Base-by-base conservation (phyloP, 148 eudicot genomes). In the Rhododendron griersonianum region DNA sequence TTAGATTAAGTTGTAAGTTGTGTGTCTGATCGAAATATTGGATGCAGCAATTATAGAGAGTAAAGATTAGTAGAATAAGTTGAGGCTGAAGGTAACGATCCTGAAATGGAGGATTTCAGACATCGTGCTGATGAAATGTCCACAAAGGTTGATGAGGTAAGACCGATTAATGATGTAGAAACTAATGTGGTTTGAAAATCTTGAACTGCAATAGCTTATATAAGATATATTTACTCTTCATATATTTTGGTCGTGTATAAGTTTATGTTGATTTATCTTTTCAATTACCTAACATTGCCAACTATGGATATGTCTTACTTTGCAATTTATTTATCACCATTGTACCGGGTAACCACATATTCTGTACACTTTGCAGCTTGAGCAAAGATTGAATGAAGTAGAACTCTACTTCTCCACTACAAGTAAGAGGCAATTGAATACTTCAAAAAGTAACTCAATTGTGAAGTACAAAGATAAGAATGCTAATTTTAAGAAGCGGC, bases 341-440 rank as follows among this genome's bases (percentile, higher is more conserved):
- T 11, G 35, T 82, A 48, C 11, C 2, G 11, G 51, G 35, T 59
- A 59, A 48, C 51, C 51, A 48, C 51, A 48, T 48, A 1, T 48
- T 82, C 75, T 28, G 1, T n/a, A 53, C 53, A 28, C 45, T 81
- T 53, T 88, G 84, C 92, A 95, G 98, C 92, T 95, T 47, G 98
- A 96, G 91, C 87, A 95, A 79, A 91, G 41, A 84, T 88, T 96
- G 83, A 86, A 83, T 35, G 98, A 95, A 84, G 89, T 96, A 78
- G 96, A 96, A 55, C 92, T 94, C 85, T 96, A 93, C 89, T 83
- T 48, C 13, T 48, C 87, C 19, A 86, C 63, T 85, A 81, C 81
- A 77, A 90, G 81, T 84, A 92, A 90, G 86, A 93, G 84, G 86
- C 91, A 88, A 83, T 61, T 87, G 28, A 90, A 84, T 86, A 88